Conservation (phyloP, 2,329 filamentous ascomycete species). For the Apiospora sp. region DNA sequence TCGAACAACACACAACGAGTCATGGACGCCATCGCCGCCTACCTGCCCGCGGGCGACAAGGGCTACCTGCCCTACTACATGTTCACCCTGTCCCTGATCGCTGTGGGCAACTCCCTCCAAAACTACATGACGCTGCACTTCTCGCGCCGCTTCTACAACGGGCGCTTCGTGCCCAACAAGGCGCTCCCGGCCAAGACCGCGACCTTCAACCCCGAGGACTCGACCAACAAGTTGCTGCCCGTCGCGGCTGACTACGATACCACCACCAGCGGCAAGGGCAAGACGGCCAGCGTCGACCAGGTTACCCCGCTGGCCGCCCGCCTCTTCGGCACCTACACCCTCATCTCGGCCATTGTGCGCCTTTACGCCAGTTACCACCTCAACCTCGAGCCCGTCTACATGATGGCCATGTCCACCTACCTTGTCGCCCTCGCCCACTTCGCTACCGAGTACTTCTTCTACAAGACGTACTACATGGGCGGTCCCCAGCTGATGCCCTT, state of each 20-base stretch:
- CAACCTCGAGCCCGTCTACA: slow-evolving; percentile 74
- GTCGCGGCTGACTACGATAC: slow-evolving; percentile 41
- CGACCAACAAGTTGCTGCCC: slow-evolving; percentile 59
- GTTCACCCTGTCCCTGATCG: slow-evolving; percentile 78
- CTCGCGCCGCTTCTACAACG: slow-evolving; percentile 87
- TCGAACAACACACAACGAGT: neutral
- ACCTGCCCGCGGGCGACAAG: slow-evolving; percentile 54
- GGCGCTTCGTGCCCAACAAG: slow-evolving; percentile 62
- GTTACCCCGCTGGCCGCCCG: slow-evolving; percentile 79
- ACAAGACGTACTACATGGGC: slow-evolving; percentile 74
- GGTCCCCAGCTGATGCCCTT: slow-evolving; percentile 65
- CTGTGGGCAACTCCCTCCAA: slow-evolving; percentile 85
- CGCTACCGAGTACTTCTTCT: slow-evolving; percentile 80
- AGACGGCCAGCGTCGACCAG: slow-evolving; percentile 59
- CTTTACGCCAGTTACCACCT: slow-evolving; percentile 88
- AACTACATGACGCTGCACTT: slow-evolving; percentile 82
- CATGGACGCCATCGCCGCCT: slow-evolving; percentile 56
- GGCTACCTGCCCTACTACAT: slow-evolving; percentile 68
- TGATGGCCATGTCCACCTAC: slow-evolving; percentile 84
- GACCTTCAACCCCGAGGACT: slow-evolving; percentile 59
- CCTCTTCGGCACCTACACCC: slow-evolving; percentile 88
- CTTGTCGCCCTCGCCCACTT: slow-evolving; percentile 81
- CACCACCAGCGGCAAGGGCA: slow-evolving; percentile 45
- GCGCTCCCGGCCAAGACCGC: slow-evolving; percentile 50
- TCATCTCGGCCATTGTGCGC: slow-evolving; percentile 78